phyloP scores from a whole-genome alignment of 768 basidiomycete species.

The Auricularia cornea region DNA sequence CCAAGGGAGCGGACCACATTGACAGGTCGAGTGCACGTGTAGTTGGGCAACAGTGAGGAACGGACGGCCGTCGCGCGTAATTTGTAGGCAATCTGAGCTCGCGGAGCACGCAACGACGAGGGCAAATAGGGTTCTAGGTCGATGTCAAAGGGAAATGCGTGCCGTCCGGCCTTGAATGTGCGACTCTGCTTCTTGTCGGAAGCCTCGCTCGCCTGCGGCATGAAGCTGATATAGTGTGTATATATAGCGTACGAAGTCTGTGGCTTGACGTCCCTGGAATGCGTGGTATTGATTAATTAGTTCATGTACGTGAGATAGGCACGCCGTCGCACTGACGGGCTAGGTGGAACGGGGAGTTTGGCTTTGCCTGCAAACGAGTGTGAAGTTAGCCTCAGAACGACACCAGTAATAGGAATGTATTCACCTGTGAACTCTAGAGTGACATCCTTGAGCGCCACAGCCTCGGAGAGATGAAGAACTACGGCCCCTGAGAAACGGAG shows the following conservation, averaged over 20 bases:
- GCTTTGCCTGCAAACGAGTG: too few species aligned
- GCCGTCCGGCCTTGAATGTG: constrained; percentile 92
- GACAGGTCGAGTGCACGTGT: constrained; percentile 54
- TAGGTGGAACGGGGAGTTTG: background rate
- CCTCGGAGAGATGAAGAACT: constrained; percentile 68
- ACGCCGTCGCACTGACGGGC: too few species aligned
- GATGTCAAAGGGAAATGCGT: constrained; percentile 87
- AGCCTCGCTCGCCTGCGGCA: constrained; percentile 45
- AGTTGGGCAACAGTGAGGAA: constrained; percentile 62
- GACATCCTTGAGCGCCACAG: constrained; percentile 80
- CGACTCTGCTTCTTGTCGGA: constrained; percentile 69
- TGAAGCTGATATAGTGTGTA: constrained; percentile 85
- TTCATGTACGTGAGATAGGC: too few species aligned
- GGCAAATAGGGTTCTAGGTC: constrained; percentile 80
- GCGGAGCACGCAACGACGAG: constrained; percentile 43
- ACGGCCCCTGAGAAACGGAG: constrained; percentile 74
- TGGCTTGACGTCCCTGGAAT: background rate
- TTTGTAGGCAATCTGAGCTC: constrained; percentile 57
- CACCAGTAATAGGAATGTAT: too few species aligned
- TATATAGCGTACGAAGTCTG: constrained; percentile 47
- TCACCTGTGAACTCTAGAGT: constrained; percentile 81
- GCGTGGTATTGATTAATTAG: too few species aligned
- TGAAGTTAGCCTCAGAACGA: too few species aligned
- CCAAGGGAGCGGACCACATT: constrained; percentile 65
- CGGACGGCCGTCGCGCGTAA: constrained; percentile 76